Evolutionary conservation across 257 asterid genomes (phyloP).

Genomic region (Solanum bulbocastanum): DNA sequence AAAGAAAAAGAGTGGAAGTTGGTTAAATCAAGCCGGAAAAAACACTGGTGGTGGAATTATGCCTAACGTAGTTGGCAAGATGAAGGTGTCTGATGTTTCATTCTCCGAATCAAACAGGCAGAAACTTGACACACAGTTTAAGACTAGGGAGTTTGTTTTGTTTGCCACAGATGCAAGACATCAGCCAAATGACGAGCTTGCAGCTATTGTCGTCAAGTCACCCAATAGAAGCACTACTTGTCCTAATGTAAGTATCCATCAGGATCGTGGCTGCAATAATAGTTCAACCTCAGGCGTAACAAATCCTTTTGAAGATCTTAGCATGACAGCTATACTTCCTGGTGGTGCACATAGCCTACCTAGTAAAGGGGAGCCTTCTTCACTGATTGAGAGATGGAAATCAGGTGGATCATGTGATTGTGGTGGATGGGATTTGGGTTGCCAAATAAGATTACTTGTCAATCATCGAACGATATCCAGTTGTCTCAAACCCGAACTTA

Average conservation of each 20-base stretch:
- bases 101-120: slow-evolving; percentile 6
- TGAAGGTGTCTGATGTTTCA: slow-evolving; percentile 54
- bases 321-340: slow-evolving; percentile 50
- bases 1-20: slow-evolving; percentile 40
- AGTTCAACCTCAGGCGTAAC: not conserved
- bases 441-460: slow-evolving; percentile 38
- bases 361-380: slow-evolving; percentile 63
- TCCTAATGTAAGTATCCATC: slow-evolving; percentile 3
- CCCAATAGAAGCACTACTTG: slow-evolving; percentile 7
- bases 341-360: slow-evolving; percentile 74
- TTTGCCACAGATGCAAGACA: slow-evolving; percentile 23
- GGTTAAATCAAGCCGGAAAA: slow-evolving; percentile 43
- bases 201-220: slow-evolving; percentile 46
- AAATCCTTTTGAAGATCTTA: slow-evolving; percentile 13
- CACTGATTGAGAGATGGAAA: slow-evolving; percentile 64
- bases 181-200: slow-evolving; percentile 45
- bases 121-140: not conserved
- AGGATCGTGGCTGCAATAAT: not conserved
- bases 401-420: slow-evolving; percentile 76
- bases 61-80: slow-evolving; percentile 54
- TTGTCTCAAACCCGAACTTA: slow-evolving; percentile 14
- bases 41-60: slow-evolving; percentile 31
- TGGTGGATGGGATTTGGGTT: slow-evolving; percentile 92
- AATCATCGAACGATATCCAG: slow-evolving; percentile 8
- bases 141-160: slow-evolving; percentile 56